Evolutionary conservation across 1,284 basidiomycete genomes (phyloP), one percentile per base, ranked within the genome.

Genomic region (Erythrobasidium hasegawianum): DNA sequence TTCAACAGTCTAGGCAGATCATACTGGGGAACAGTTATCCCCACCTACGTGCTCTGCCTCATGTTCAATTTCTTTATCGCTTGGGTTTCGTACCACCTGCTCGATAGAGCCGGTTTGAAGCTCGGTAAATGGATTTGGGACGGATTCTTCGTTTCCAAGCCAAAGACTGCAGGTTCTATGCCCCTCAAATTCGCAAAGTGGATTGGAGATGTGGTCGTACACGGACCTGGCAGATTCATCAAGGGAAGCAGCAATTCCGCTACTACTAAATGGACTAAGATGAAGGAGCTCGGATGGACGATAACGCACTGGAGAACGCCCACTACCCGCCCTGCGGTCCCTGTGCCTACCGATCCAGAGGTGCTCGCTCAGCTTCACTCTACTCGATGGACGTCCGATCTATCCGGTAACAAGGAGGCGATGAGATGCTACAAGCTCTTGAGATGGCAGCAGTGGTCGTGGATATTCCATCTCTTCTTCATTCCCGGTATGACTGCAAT

Each of bases 81-180:
- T 7, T 79, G 77, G 77, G 70, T 75, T 53, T 68, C 75, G 14
- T 78, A 78, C 71, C 77, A 79, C 71, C 69, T 77, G 62, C 74
- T 72, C 53, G 76, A 74, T 69, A 74, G 71, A 68, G 72, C 72
- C 67, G 73, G 73, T 47, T 75, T 73, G 71, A 76, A 73, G 69
- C 74, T 75, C 72, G 77, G 71, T 72, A 78, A 72, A 72, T 76
- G 74, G 74, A 78, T 75, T 67, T 79, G 70, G 78, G 77, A 70
- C 68, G 77, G 75, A 43, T 71, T 77, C 71, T 79, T 77, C 70
- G 75, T 75, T 65, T 75, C 71, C 8, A 75, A 76, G 68, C 76
- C 76, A 33, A 76, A 74, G 71, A 75, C 71, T 49, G 73, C 72
- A 50, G 69, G 58, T 40, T 61, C 72, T 8, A 68, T 77, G 22